Conservation (phyloP, 2,329 filamentous ascomycete species). For the Sporothrix euskadiensis region DNA sequence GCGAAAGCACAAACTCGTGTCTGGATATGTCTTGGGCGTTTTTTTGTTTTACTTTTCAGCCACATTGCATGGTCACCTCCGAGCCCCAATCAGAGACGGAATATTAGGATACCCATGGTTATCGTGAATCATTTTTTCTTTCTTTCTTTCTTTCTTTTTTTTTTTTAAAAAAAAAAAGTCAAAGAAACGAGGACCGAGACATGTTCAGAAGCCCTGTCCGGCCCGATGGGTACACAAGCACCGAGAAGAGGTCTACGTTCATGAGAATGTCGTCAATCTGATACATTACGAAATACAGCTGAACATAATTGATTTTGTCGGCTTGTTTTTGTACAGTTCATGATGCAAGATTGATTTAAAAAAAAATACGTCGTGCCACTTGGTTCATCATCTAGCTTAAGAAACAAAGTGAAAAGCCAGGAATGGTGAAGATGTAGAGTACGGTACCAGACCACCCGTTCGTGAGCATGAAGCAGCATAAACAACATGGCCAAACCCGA, state of each 20-base stretch:
- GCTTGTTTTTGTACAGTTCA: background rate
- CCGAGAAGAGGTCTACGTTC: background rate
- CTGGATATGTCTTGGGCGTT: background rate
- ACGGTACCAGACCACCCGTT: background rate
- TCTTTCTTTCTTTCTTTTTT: background rate
- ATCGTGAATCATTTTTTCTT: too few species aligned
- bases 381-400: background rate
- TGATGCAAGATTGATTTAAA: background rate
- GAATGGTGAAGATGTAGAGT: background rate
- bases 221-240: background rate
- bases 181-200: background rate
- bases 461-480: background rate
- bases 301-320: background rate
- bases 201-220: background rate
- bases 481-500: background rate
- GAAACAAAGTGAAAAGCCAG: background rate
- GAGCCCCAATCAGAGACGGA: background rate
- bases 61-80: background rate
- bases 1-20: background rate
- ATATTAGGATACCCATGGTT: background rate
- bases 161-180: background rate
- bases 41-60: background rate
- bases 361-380: background rate
- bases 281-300: background rate
- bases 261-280: background rate